A percentile compares a stretch with the other conserved stretches of the same genome.
Conservation (phyloP, 2,329 filamentous ascomycete genomes). For the Shiraia sp. region DNA sequence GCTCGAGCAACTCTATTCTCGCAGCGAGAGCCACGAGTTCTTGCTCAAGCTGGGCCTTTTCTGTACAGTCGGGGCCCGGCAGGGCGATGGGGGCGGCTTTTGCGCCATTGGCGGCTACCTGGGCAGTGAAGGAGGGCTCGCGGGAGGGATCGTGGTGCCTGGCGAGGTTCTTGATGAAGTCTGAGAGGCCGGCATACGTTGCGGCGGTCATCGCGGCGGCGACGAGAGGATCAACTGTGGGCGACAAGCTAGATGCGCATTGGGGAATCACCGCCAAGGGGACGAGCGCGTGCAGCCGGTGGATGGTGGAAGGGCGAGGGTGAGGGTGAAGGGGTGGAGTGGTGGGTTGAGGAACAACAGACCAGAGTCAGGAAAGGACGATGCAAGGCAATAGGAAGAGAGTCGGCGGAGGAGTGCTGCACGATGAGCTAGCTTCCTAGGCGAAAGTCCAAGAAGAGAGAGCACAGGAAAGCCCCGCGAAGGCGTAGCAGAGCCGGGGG, state of each 20-base stretch:
- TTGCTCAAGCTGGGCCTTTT: constrained; percentile 78
- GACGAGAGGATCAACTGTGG: constrained; percentile 12
- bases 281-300: constrained; percentile 19
- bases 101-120: constrained; percentile 54
- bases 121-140: constrained; percentile 50
- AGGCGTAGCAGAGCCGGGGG: no score
- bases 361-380: constrained; percentile 5
- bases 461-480: not conserved
- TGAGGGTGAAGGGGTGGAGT: constrained; percentile 2
- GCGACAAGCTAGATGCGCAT: constrained; percentile 42
- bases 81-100: constrained; percentile 64
- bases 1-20: constrained; percentile 81
- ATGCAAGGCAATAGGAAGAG: constrained; percentile 11
- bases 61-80: constrained; percentile 74
- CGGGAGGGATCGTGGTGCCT: constrained; percentile 50
- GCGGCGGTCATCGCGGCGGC: constrained; percentile 40
- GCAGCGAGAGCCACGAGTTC: constrained; percentile 79
- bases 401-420: not conserved
- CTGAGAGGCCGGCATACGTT: constrained; percentile 43
- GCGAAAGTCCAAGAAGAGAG: not conserved
- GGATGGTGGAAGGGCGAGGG: constrained; percentile 2
- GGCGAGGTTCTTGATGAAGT: constrained; percentile 54
- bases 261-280: constrained; percentile 19
- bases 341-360: constrained; percentile 3
- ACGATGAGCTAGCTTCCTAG: constrained; percentile 1